Conservation (phyloP, 805 yeast species). For the Schwanniomyces yamadae region DNA sequence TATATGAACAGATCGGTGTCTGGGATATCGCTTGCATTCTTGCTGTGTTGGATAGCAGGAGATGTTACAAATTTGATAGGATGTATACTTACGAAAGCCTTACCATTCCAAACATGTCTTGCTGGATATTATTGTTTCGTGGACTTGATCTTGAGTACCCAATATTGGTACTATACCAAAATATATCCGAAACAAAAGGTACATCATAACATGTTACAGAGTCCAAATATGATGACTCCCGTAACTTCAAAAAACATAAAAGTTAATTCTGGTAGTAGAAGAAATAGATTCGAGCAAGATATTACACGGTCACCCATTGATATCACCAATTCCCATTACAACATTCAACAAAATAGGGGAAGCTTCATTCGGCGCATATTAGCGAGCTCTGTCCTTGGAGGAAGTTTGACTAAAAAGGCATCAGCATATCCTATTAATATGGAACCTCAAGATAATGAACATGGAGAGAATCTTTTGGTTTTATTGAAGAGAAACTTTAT, state of each 20-base stretch:
- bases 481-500: no score
- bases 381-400: constrained; percentile 11
- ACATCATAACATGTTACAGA: constrained; percentile 38
- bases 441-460: background rate
- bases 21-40: constrained; percentile 33
- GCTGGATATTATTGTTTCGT: constrained; percentile 73
- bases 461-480: background rate
- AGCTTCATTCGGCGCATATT: constrained; percentile 14
- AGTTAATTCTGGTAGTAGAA: constrained; percentile 10
- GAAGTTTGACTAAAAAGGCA: constrained; percentile 13
- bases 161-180: constrained; percentile 67
- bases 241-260: constrained; percentile 10
- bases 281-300: constrained; percentile 22
- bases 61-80: constrained; percentile 58
- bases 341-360: constrained; percentile 2
- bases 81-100: constrained; percentile 71
- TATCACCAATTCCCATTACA: constrained; percentile 6
- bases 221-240: constrained; percentile 35
- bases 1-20: constrained; percentile 40
- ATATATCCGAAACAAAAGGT: constrained; percentile 40
- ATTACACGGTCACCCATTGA: constrained; percentile 9
- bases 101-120: constrained; percentile 75
- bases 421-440: constrained; percentile 9
- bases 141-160: constrained; percentile 66
- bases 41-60: constrained; percentile 37